Evolutionary conservation across 805 yeast species (phyloP), one percentile per base, ranked within the genome.

Genomic region (Candida insectorum): DNA sequence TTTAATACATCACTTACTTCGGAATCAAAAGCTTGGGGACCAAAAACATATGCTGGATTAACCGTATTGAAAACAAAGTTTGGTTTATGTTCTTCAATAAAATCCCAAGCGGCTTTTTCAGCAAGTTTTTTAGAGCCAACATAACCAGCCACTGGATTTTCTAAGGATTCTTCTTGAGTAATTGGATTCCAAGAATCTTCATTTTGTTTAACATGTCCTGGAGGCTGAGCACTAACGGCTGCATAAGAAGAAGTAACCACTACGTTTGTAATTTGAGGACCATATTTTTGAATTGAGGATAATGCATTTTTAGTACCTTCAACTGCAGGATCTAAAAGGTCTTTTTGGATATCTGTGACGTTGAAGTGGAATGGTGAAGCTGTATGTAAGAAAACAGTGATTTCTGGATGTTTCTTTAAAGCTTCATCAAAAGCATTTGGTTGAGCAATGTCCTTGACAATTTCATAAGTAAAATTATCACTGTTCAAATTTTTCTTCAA

Each of bases 101-200:
- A 67, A 4, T 73, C 67, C 81, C 85, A 77, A 4, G 81, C 83
- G 1, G 74, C 69, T 31, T 59, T 54, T 48, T 80, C 85, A n/a
- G 83, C 82, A 37, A 71, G 67, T 25, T 69, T 74, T 54, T 77
- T 77, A 10, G 83, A 75, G 4, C 75, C 85, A 32, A 67, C 43
- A 52, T 78, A 77, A 1, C 79, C 82, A 27, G 39, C 39, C 14
- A 51, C 44, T 4, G 64, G 55, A 41, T 69, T 65, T 16, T 39
- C 43, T 33, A 65, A 64, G 10, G 68, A 62, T 36, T 66, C 65
- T 30, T 71, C 75, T 67, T 72, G 69, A 10, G 74, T 63, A 20
- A 74, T 59, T 26, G 70, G 72, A 38, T 77, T 76, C 75, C 80
- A 75, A 18, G 62, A 53, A 12, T 30, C 32, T 27, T 35, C 39